Percentiles rank a stretch among this genome's conserved stretches.
These are phyloP conservation scores for Calocera viscosa DNA, from an alignment of 768 basidiomycete species.

Conservation along the genomic window DNA sequence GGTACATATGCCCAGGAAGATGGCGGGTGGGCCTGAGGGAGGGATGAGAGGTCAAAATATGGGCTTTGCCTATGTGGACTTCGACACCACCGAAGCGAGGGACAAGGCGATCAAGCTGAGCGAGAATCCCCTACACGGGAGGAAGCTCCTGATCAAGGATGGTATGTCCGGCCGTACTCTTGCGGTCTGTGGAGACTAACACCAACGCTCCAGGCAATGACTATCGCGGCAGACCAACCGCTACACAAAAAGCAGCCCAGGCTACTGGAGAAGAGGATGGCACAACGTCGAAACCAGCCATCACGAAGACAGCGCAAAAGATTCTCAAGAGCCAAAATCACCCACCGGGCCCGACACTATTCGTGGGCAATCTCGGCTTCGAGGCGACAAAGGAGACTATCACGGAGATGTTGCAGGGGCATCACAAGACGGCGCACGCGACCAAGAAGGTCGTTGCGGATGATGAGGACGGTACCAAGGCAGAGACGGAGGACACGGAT, in stretches of 20 bases:
- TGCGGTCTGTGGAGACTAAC: not conserved
- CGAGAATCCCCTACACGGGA: conserved; percentile 70
- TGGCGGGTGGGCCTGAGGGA: conserved; percentile 30
- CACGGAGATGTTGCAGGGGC: conserved; percentile 58
- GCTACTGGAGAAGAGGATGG: conserved; percentile 22
- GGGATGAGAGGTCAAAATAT: conserved; percentile 47
- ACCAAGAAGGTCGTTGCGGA: conserved; percentile 20
- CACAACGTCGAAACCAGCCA: conserved; percentile 28
- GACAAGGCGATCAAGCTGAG: conserved; percentile 61
- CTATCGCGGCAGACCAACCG: conserved; percentile 52
- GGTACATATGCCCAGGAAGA: conserved; percentile 74
- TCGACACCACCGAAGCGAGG: conserved; percentile 65
- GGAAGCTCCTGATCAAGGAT: conserved; percentile 86
- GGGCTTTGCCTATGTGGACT: conserved; percentile 96
- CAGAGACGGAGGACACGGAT: conserved; percentile 19
- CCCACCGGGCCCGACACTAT: conserved; percentile 70
- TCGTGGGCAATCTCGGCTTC: conserved; percentile 87
- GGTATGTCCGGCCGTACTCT: conserved; percentile 38
- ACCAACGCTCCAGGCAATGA: conserved; percentile 44
- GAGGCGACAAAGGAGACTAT: conserved; percentile 73
- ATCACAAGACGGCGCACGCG: conserved; percentile 29
- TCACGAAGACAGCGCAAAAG: conserved; percentile 61
- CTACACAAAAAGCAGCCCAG: conserved; percentile 30
- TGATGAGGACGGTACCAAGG: not conserved
- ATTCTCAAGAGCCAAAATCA: conserved; percentile 70